Base-by-base conservation (phyloP, 2,329 filamentous ascomycete species). In the Dactylella cylindrospora region DNA sequence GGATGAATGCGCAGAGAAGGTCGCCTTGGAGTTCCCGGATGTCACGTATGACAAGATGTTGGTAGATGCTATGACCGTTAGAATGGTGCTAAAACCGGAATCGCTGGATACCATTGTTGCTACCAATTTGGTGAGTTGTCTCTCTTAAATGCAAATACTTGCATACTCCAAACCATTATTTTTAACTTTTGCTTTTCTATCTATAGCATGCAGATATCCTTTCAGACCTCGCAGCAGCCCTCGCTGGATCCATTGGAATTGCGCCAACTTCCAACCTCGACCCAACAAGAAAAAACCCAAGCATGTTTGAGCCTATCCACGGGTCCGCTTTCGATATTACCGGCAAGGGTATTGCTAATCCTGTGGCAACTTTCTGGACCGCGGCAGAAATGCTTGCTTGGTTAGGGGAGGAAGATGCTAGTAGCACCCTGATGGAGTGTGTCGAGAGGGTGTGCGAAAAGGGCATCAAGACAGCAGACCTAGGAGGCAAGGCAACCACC, bases 271-370 rank as follows among this genome's bases (percentile, higher is more conserved):
- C 78, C 41, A 86, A 86, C 66, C 74, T 87, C 1, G 84, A 87
- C 66, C 84, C 84, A 4, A 39, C 45, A 23, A 36, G 53, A 33
- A 50, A 59, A 32, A 59, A 59, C 15, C 53, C 53, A 8, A 90
- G 90, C 69, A 95, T 97, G 71, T 97, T 95, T 73, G 91, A 97
- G 79, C 91, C 91, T 19, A 96, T 98, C 69, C 91, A 98, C 74
- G 90, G 88, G 88, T 67, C 88, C 39, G 91, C 91, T n/a, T 90
- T 90, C 22, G 90, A 97, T 71, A 97, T 97, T 70, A 88, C 88
- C 1, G 90, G 91, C 67, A 81, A 94, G 60, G 66, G 67, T 61
- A 85, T 95, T 68, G 89, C 95, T 70, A 95, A 94, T 78, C 91
- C 91, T 29, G 79, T 97, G 61, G 91, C 90, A 45, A 91, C 89